These are phyloP conservation scores for Diaporthe velutina DNA, from an alignment of 2,329 filamentous ascomycete genomes.

Conservation along the genomic window DNA sequence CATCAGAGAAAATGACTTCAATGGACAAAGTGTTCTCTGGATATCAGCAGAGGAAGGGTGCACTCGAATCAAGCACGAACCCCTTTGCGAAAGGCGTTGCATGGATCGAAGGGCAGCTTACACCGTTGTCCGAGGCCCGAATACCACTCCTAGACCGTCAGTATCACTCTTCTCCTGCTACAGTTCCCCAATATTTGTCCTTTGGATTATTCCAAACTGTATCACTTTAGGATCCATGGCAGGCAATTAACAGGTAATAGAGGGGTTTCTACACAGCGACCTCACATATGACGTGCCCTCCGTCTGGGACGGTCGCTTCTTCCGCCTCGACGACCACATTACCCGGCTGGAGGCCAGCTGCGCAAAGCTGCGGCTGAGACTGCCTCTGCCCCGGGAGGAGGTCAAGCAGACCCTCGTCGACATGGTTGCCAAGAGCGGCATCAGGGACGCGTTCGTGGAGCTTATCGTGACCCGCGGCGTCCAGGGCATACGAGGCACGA, in stretches of 20 bases:
- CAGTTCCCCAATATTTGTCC: too few species aligned
- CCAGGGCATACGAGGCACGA: slow-evolving; percentile 53
- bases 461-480: slow-evolving; percentile 64
- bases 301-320: slow-evolving; percentile 65
- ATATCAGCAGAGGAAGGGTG: slow-evolving; percentile 1
- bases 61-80: slow-evolving; percentile 48
- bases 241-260: too few species aligned
- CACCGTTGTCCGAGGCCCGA: slow-evolving; percentile 59
- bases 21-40: neutral
- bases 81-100: slow-evolving; percentile 59
- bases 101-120: slow-evolving; percentile 54
- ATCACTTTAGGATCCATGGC: too few species aligned
- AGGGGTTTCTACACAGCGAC: slow-evolving; percentile 66
- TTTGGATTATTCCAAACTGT: too few species aligned
- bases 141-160: slow-evolving; percentile 63
- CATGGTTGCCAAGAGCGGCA: slow-evolving; percentile 61
- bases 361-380: slow-evolving; percentile 57
- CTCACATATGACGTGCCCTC: slow-evolving; percentile 65
- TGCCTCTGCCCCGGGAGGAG: slow-evolving; percentile 56
- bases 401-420: slow-evolving; percentile 55
- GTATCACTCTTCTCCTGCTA: too few species aligned
- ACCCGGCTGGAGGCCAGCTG: slow-evolving; percentile 58
- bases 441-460: slow-evolving; percentile 63
- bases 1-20: neutral
- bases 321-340: slow-evolving; percentile 64